Conservation (phyloP, 1,284 basidiomycete genomes). For the Sporisorium exsertum region DNA sequence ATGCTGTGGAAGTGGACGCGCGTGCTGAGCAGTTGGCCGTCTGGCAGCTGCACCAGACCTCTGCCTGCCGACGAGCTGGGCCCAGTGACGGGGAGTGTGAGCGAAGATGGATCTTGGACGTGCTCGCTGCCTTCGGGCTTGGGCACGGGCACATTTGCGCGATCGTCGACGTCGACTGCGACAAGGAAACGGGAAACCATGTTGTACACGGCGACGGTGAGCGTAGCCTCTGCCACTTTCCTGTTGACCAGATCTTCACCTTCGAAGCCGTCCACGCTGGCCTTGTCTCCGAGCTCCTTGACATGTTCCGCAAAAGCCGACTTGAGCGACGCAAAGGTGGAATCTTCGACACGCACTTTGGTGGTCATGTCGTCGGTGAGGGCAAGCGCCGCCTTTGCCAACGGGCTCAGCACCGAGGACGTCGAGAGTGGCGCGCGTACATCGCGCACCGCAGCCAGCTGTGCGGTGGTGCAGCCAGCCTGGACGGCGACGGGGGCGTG, state of each 20-base stretch:
- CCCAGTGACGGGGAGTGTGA: slow-evolving; percentile 15
- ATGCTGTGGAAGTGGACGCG: slow-evolving; percentile 60
- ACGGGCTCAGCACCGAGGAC: slow-evolving; percentile 38
- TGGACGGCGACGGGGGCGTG: slow-evolving; percentile 69
- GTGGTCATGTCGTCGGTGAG: slow-evolving; percentile 70
- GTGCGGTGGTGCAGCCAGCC: slow-evolving; percentile 69
- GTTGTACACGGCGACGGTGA: slow-evolving; percentile 71
- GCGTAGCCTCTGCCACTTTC: slow-evolving; percentile 70
- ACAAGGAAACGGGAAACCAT: slow-evolving; percentile 71
- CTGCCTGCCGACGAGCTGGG: slow-evolving; percentile 50
- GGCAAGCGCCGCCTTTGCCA: slow-evolving; percentile 66
- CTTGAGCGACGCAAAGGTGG: slow-evolving; percentile 40
- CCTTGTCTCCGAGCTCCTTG: slow-evolving; percentile 55
- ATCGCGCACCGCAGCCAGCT: slow-evolving; percentile 70
- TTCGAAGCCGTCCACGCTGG: slow-evolving; percentile 58
- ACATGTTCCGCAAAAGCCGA: slow-evolving; percentile 61
- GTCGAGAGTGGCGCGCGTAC: slow-evolving; percentile 38
- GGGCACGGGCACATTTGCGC: slow-evolving; percentile 65
- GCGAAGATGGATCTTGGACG: slow-evolving; percentile 28
- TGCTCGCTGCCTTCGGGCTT: slow-evolving; percentile 58
- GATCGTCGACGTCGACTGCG: slow-evolving; percentile 70
- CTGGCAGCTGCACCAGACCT: slow-evolving; percentile 53
- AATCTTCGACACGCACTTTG: slow-evolving; percentile 42
- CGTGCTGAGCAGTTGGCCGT: slow-evolving; percentile 54
- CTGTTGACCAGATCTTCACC: slow-evolving; percentile 47